Evolutionary conservation across 495 filamentous ascomycete species (phyloP), one percentile per base, ranked within the genome.

Genomic region (Daldinia grandis): DNA sequence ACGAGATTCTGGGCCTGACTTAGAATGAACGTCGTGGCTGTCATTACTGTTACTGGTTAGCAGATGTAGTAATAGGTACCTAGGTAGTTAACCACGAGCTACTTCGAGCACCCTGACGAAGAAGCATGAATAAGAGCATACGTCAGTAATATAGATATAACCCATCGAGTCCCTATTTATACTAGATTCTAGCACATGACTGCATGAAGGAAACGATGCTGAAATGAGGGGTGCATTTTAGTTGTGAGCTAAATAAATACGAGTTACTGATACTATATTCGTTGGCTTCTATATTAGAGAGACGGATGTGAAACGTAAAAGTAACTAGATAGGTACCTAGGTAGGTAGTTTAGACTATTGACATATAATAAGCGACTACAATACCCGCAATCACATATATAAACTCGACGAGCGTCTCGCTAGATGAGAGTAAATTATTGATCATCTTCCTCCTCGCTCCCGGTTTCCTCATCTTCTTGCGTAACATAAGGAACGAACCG

Each of bases 401-500:
- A 47, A 47, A 9, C 21, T 47, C 9, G 17, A 19, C 42, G 42
- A n/a, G 9, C 21, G 42, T 47, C 42, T 47, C 25, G 49, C 27
- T 30, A 53, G 49, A 30, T 9, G 24, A 51, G 28, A 12, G 28
- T 30, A 8, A 2, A 2, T 17, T 28, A 58, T 74, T 47, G 63
- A 50, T 69, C 72, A 5, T 69, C 75, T 17, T 67, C 78, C 6
- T 74, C 74, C 6, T 81, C 81, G 8, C 78, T 78, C 17, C 80
- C 83, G 5, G 78, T 71, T 25, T 81, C 78, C 5, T 78, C 75
- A 19, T 77, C 74, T 57, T 76, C 74, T 15, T 78, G 73, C 3
- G 71, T 73, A 44, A 80, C 78, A 64, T 83, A 85, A 37, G 83
- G 83, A 57, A 85, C 80, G 74, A 85, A 84, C 28, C 81, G 77